Evolutionary conservation across 2,329 filamentous ascomycete genomes (phyloP), one percentile per base, ranked within the genome.

Genomic region (Pestalotiopsis sp.): DNA sequence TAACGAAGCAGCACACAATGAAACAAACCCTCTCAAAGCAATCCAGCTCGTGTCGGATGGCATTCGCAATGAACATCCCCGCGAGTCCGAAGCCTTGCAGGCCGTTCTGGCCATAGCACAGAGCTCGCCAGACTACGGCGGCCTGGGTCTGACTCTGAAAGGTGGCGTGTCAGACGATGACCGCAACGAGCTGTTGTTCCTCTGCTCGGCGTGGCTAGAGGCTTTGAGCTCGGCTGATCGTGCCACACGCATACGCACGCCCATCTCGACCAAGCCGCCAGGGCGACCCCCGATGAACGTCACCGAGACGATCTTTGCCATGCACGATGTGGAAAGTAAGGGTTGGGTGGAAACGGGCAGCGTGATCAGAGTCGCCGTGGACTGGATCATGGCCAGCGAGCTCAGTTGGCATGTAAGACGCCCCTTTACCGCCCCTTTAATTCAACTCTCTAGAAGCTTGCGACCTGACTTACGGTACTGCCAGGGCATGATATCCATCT

Each of bases 361-460:
- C 17, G 75, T 80, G 4, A 80, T 85, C 13, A 77, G 80, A 1
- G 78, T 85, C 2, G 75, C 77, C 25, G 78, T 85, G 0, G 83
- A 85, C 70, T 85, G 83, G 83, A 78, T 84, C 57, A 78, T 85
- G 69, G 81, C 83, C 2, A 81, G 78, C 3, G 83, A 85, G 67
- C 73, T 79, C 1, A 80, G 78, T 7, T 85, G 83, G 83, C 69
- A 69, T 49, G 76, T 79, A 68, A 67, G 74, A 72, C 31, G 9
- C 12, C 11, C 12, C 31, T 31, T 31, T 31, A 31, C 13, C 31
- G 9, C 12, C 11, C 12, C 31, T 31, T 31, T 31, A 31, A 6
- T 14, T 7, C 2, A 45, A 36, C 17, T 5, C 6, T 20, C 31
- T 20, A 13, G 23, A 0, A 25, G 3, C 5, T n/a, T 27, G n/a